Evolutionary conservation across 106 monocot genomes (phyloP).

Genomic region (Posidonia australis): DNA sequence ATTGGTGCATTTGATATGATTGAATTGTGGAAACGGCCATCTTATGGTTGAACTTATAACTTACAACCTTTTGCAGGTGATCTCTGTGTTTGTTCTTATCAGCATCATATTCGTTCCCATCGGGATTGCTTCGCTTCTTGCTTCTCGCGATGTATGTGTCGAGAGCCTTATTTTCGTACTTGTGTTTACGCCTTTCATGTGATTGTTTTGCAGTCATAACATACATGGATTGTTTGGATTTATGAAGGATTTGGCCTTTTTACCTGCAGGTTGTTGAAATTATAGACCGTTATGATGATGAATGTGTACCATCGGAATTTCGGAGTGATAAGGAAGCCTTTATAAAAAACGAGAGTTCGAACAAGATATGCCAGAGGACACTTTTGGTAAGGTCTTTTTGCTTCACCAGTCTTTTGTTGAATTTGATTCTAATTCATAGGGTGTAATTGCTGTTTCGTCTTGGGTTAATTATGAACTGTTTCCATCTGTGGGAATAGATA

Average conservation of each 20-base stretch:
- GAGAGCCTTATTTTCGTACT: neutral
- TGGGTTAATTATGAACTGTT: too few species aligned
- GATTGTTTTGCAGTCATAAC: neutral
- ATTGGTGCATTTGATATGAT: too few species aligned
- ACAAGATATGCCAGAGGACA: constrained; percentile 45
- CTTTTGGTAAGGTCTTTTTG: constrained; percentile 33
- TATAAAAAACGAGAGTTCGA: constrained; percentile 32
- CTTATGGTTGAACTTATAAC: neutral
- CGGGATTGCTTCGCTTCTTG: constrained; percentile 51
- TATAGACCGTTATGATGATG: constrained; percentile 57
- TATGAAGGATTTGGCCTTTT: neutral
- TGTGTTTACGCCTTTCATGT: neutral
- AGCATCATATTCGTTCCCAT: constrained; percentile 72
- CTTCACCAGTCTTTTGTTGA: too few species aligned
- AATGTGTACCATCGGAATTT: constrained; percentile 33
- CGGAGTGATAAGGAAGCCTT: constrained; percentile 30
- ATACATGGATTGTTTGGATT: neutral
- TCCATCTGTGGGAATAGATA: too few species aligned
- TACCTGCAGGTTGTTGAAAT: constrained; percentile 73
- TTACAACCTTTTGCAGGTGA: constrained; percentile 39
- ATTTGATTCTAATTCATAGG: too few species aligned
- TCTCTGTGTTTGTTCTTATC: constrained; percentile 54
- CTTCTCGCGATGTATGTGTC: constrained; percentile 51
- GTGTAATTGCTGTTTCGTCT: too few species aligned
- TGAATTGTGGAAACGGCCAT: too few species aligned